These are phyloP conservation scores for Diaporthe sp. DNA, from an alignment of 2,329 filamentous ascomycete genomes.

Conservation along the genomic window DNA sequence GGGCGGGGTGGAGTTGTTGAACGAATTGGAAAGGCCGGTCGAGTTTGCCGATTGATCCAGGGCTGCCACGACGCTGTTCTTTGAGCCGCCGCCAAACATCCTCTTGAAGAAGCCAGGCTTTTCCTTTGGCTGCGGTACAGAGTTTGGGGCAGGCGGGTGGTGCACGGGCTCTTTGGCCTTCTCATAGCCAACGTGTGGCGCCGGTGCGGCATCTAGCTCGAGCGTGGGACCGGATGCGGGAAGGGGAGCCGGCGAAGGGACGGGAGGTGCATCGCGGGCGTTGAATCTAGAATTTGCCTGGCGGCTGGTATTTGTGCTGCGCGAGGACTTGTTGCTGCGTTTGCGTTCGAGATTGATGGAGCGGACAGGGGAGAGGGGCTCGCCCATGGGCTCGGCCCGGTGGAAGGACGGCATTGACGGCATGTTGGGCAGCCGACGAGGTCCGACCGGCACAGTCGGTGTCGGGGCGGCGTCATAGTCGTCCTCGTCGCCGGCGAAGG, in stretches of 20 bases:
- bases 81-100: slow-evolving; percentile 82
- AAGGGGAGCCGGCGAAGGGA: slow-evolving; percentile 41
- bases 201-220: slow-evolving; percentile 67
- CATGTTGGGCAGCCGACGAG: slow-evolving; percentile 62
- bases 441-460: slow-evolving; percentile 85
- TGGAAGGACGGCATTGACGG: slow-evolving; percentile 54
- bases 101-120: slow-evolving; percentile 92
- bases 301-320: slow-evolving; percentile 57
- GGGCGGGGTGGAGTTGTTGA: slow-evolving; percentile 30
- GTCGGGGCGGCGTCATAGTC: slow-evolving; percentile 87
- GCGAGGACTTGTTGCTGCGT: slow-evolving; percentile 70
- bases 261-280: slow-evolving; percentile 44
- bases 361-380: slow-evolving; percentile 51
- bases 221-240: slow-evolving; percentile 46
- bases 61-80: slow-evolving; percentile 52
- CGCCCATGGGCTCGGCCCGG: slow-evolving; percentile 51
- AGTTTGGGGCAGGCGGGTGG: slow-evolving; percentile 55
- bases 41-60: slow-evolving; percentile 33
- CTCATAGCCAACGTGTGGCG: slow-evolving; percentile 70
- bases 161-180: slow-evolving; percentile 66
- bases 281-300: slow-evolving; percentile 47
- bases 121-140: slow-evolving; percentile 67
- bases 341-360: slow-evolving; percentile 60
- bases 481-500: slow-evolving; percentile 65
- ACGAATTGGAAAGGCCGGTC: slow-evolving; percentile 18